Evolutionary conservation across 192 early-diverging fungal species (phyloP), one percentile per base, ranked within the genome.

Genomic region (Podila verticillata): DNA sequence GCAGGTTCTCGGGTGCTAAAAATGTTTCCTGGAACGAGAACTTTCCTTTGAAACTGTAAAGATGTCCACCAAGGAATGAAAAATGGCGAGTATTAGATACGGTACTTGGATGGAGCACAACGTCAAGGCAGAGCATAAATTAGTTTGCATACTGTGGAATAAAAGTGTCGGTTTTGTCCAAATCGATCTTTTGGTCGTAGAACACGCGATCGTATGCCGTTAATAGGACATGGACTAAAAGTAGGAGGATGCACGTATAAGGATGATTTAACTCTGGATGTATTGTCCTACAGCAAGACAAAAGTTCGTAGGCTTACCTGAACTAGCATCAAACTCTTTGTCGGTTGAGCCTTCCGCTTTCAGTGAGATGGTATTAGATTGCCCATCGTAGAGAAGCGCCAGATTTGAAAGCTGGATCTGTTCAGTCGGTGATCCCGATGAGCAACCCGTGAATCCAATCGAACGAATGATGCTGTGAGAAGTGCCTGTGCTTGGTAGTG

Each of bases 11-110:
- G 28, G 75, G 70, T 10, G 67, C 75, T 5, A 65, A 58, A 28
- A 80, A 72, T 5, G 70, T 68, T 54, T 80, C 51, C 32, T 80
- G 48, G 9, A 71, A 72, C 3, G 75, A 66, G 65, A 80, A 80
- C 19, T 29, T 58, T 17, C 75, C 75, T 17, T 57, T 34, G 65
- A 67, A 68, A 2, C 75, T 80, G 10, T 44, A 20, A 57, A 8
- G 54, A 6, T 20, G 7, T 26, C 26, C 28, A 57, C 3, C 15
- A 10, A 15, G 39, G 39, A 13, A 39, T 22, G 20, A 51, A 31
- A n/a, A n/a, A n/a, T n/a, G n/a, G n/a, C 35, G 9, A 35, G 28
- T 8, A 8, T 28, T 2, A 12, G 30, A 17, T 60, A n/a, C n/a
- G n/a, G n/a, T n/a, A n/a, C 19, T 59, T 3, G 36, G 28, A 56